phyloP scores from a whole-genome alignment of 495 filamentous ascomycete genomes.

The Bacidia rubella region DNA sequence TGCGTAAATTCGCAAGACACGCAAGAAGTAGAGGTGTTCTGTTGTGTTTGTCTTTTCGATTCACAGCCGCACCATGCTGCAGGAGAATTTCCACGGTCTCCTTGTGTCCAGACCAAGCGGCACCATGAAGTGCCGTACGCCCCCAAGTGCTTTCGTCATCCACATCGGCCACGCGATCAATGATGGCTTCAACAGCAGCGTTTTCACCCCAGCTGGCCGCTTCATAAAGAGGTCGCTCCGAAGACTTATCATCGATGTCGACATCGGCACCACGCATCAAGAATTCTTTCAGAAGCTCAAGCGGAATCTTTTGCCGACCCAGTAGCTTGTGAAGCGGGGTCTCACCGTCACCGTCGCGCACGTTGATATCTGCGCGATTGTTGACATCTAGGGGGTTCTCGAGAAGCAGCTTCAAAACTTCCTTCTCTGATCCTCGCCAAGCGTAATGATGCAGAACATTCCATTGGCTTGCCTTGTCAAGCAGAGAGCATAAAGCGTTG shows the following conservation, averaged over 20 bases:
- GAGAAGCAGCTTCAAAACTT: conserved; percentile 7
- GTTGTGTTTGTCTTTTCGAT: conserved; percentile 14
- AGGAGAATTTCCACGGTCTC: conserved; percentile 19
- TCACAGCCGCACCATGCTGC: conserved; percentile 20
- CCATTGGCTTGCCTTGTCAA: conserved; percentile 3
- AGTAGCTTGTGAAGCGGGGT: conserved; percentile 5
- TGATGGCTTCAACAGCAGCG: conserved; percentile 5
- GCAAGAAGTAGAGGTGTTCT: not conserved
- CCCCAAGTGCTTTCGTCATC: conserved; percentile 14
- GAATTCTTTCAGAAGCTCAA: conserved; percentile 8
- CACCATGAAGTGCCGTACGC: conserved; percentile 24
- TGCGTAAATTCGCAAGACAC: not conserved
- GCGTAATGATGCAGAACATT: conserved; percentile 13
- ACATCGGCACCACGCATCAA: conserved; percentile 4
- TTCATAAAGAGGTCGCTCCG: conserved; percentile 10
- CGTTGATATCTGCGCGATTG: conserved; percentile 5
- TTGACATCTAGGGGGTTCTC: conserved; percentile 5
- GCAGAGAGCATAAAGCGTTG: conserved; percentile 2
- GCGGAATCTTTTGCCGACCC: not conserved
- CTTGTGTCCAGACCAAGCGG: conserved; percentile 16
- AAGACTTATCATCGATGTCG: conserved; percentile 8
- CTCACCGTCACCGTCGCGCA: conserved; percentile 5
- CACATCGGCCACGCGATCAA: conserved; percentile 6
- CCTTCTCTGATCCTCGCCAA: not conserved
- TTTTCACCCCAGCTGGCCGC: conserved; percentile 7